Base-by-base conservation (phyloP, 495 filamentous ascomycete genomes). In the Aspergillus diversus region DNA sequence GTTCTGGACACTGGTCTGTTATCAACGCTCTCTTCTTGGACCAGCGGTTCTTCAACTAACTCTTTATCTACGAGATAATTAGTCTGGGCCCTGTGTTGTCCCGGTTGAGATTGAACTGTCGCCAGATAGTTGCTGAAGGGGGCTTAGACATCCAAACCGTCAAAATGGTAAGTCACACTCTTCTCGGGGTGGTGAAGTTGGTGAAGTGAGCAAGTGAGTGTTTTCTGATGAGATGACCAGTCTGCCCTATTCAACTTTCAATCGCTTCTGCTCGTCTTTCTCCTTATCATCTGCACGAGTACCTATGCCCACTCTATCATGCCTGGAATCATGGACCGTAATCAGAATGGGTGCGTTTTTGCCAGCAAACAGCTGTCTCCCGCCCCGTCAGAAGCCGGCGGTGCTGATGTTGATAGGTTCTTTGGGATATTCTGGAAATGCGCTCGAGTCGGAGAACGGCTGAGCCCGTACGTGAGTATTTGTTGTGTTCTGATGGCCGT, bases 191-290 rank as follows among this genome's bases (percentile, higher is more conserved):
- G 8, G 21, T 21, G 27, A 5, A 53, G 50, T 47, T 9, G 33
- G 55, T 49, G 7, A 43, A 60, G 6, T 12, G 33, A 13, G 53
- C 53, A 50, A 11, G 17, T 59, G 48, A 46, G 16, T 56, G 61
- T 65, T 48, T 64, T 54, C 54, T 60, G 33, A 63, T 15, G n/a
- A 63, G 4, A 13, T 7, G n/a, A 33, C 63, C 66, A 97, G 95
- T 89, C 94, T 64, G 95, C 96, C 33, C 88, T 99, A 64, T 98
- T 99, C 87, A 97, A 98, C 79, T 97, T 99, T 83, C 91, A 96
- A 72, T 92, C 91, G 56, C 87, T 97, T 60, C 84, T 99, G 47
- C 86, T 97, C 66, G 92, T 97, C 69, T 88, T 99, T 69, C 87
- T 98, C 49, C 90, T 99, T 68, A 85, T 94, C 63, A 95, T 99